A percentile compares a stretch with the other conserved stretches of the same genome.
Conservation (phyloP, 192 early-diverging fungal genomes). For the Linnemannia elongata region DNA sequence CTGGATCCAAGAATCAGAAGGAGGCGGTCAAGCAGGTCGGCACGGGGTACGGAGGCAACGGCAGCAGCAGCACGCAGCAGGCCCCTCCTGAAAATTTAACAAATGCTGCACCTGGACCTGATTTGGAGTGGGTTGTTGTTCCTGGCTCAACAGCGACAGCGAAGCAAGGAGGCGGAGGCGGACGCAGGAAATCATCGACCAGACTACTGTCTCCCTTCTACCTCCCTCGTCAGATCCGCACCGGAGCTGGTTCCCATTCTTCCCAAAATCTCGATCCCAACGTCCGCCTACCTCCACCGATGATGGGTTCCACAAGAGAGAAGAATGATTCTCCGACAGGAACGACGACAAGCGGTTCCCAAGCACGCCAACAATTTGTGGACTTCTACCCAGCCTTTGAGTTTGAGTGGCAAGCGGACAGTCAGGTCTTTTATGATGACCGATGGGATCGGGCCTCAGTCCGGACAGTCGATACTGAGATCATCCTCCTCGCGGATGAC, state of each 20-base stretch:
- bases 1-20: conserved; percentile 2
- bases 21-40: neutral
- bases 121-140: neutral
- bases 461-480: conserved; percentile 29
- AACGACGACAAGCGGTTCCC: too few relatives aligned
- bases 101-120: neutral
- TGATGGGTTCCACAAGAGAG: neutral
- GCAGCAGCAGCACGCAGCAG: neutral
- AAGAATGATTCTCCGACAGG: neutral
- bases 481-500: conserved; percentile 19
- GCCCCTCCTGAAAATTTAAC: too few relatives aligned
- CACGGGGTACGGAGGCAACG: neutral
- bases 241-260: neutral
- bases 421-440: conserved; percentile 39
- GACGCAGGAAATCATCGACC: neutral
- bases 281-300: conserved; percentile 1
- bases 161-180: neutral
- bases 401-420: conserved; percentile 31
- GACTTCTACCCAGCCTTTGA: conserved; percentile 4
- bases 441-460: conserved; percentile 48
- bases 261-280: conserved; percentile 10
- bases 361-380: neutral
- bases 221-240: conserved; percentile 14
- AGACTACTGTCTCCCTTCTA: conserved; percentile 26
- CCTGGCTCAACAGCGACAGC: neutral